Conservation (phyloP, 2,329 filamentous ascomycete species). For the Aspergillus pseudotamarii region DNA sequence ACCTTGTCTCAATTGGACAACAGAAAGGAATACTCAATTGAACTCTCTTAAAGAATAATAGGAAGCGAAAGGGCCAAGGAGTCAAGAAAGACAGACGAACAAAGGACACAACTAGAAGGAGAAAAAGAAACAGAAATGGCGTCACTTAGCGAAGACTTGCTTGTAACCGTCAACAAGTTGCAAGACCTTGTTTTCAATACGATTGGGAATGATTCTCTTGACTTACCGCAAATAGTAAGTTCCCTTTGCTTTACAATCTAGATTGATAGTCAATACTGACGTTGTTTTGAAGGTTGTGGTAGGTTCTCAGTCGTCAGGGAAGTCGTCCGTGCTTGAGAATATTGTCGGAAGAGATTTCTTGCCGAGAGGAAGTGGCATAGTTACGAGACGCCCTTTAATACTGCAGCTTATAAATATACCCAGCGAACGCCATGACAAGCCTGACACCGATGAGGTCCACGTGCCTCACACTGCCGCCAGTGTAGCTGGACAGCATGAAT, state of each 20-base stretch:
- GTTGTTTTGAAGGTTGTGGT: constrained; percentile 76
- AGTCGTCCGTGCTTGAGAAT: constrained; percentile 98
- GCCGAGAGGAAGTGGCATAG: constrained; percentile 93
- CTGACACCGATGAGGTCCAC: constrained; percentile 65
- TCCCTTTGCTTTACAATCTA: neutral
- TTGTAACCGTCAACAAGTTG: constrained; percentile 95
- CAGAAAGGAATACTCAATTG: neutral
- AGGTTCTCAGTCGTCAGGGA: constrained; percentile 96
- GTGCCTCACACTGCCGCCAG: constrained; percentile 77
- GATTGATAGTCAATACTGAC: neutral
- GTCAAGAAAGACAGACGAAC: neutral
- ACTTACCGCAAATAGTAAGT: constrained; percentile 95
- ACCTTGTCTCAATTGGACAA: neutral
- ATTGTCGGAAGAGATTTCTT: constrained; percentile 98
- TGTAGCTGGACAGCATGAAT: constrained; percentile 68
- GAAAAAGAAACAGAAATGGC: constrained; percentile 66
- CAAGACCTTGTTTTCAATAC: constrained; percentile 99
- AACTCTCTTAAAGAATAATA: neutral
- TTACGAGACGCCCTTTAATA: constrained; percentile 90
- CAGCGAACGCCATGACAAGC: constrained; percentile 68
- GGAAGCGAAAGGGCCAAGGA: neutral
- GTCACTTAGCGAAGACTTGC: constrained; percentile 90
- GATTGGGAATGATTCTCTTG: constrained; percentile 96
- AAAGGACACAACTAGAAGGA: neutral
- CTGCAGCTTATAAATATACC: constrained; percentile 98